Conservation (phyloP, 73 alveolate species). For the Durusdinium trenchii region DNA sequence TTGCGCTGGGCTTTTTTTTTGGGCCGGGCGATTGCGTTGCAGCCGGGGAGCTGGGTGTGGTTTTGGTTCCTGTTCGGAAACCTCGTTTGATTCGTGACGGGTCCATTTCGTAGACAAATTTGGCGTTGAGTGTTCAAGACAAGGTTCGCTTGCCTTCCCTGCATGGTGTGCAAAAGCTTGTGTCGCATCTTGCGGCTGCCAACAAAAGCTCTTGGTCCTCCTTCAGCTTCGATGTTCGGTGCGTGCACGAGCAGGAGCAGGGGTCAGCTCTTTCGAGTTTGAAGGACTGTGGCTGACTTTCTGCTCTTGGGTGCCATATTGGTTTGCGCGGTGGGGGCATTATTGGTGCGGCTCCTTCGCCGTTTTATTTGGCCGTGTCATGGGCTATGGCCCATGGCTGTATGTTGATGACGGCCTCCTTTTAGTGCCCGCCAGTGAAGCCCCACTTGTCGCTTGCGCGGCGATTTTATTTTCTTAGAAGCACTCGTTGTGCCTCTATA, state of each 20-base stretch:
- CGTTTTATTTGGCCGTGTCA: background rate
- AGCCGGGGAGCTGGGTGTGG: slow-evolving; percentile 41
- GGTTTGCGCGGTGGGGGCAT: slow-evolving; percentile 10
- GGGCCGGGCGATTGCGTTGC: too few relatives aligned
- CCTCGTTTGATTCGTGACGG: slow-evolving; percentile 49
- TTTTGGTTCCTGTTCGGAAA: background rate
- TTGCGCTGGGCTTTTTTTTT: too few relatives aligned
- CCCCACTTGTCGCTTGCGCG: background rate
- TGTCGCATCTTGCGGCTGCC: background rate
- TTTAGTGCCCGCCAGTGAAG: background rate
- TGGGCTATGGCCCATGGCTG: background rate
- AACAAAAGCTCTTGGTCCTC: background rate
- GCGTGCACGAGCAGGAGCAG: slow-evolving; percentile 12
- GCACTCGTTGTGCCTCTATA: background rate
- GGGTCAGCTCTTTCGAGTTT: background rate
- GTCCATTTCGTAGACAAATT: background rate
- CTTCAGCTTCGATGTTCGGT: slow-evolving; percentile 14
- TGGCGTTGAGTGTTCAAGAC: background rate
- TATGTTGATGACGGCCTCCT: slow-evolving; percentile 4
- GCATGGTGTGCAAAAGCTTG: background rate
- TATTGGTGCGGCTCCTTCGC: background rate
- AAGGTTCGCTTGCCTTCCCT: background rate
- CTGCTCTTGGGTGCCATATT: background rate
- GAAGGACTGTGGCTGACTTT: background rate
- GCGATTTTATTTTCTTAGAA: background rate